Conservation (phyloP, 1,284 basidiomycete species). For the Vanrija sp. region DNA sequence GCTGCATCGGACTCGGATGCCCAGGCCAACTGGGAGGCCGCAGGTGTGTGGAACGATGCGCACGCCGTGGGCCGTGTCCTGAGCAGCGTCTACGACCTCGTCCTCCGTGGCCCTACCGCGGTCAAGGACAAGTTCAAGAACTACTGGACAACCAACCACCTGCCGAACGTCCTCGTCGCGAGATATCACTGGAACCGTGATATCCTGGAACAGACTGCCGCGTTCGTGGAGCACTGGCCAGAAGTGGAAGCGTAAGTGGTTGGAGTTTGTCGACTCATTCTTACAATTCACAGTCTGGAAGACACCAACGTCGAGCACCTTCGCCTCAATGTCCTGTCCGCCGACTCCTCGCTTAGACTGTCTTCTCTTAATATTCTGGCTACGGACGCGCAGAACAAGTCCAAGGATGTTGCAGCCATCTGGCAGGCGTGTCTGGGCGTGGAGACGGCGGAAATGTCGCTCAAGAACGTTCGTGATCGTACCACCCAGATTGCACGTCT, state of each 20-base stretch:
- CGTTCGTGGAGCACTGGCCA: slow-evolving; percentile 51
- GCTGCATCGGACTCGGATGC: slow-evolving; percentile 1
- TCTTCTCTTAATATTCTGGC: slow-evolving; percentile 47
- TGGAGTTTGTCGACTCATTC: not conserved
- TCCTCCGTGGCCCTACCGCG: slow-evolving; percentile 47
- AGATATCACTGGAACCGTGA: slow-evolving; percentile 60
- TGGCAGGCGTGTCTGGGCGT: slow-evolving; percentile 64
- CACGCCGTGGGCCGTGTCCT: slow-evolving; percentile 30
- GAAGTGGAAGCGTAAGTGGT: slow-evolving; percentile 24
- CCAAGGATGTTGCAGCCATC: slow-evolving; percentile 34
- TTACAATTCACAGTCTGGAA: not conserved
- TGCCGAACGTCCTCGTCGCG: slow-evolving; percentile 51
- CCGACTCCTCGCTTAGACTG: slow-evolving; percentile 49
- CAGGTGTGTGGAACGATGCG: slow-evolving; percentile 35
- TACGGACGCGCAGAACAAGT: slow-evolving; percentile 15
- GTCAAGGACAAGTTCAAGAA: slow-evolving; percentile 20
- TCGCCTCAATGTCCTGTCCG: slow-evolving; percentile 47
- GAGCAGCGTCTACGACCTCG: slow-evolving; percentile 15
- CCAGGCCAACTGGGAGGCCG: slow-evolving; percentile 18
- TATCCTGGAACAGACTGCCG: slow-evolving; percentile 57
- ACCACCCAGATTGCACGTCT: slow-evolving; percentile 60
- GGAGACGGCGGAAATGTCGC: slow-evolving; percentile 68
- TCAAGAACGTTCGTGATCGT: slow-evolving; percentile 76
- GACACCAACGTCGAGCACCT: slow-evolving; percentile 29
- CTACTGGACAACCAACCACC: slow-evolving; percentile 36